Percentiles rank a stretch among this genome's conserved stretches.
Evolutionary conservation across 768 basidiomycete species (phyloP).

Genomic region (Cantharellus anzutake): DNA sequence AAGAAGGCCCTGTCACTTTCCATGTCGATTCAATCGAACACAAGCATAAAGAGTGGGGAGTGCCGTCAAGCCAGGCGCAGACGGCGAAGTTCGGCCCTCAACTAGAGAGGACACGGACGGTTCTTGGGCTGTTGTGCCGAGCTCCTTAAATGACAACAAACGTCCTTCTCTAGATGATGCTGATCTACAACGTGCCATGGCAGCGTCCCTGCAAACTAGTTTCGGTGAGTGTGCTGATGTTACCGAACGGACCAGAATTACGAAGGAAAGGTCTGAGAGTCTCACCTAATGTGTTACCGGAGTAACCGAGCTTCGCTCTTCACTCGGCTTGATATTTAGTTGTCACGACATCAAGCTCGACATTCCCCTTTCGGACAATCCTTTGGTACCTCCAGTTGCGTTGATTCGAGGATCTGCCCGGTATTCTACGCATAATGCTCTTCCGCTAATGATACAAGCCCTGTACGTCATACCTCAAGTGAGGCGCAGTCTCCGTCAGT

Average conservation of each 20-base stretch:
- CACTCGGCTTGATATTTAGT: background rate
- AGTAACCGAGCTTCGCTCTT: background rate
- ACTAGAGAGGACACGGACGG: background rate
- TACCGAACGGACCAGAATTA: background rate
- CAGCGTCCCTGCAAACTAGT: background rate
- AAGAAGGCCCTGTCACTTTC: background rate
- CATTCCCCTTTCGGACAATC: background rate
- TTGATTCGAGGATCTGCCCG: background rate
- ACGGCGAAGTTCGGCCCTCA: background rate
- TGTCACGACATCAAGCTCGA: background rate
- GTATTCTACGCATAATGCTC: background rate
- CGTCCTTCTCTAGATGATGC: background rate
- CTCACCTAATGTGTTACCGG: too few relatives aligned
- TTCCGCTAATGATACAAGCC: background rate
- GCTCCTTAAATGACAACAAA: background rate
- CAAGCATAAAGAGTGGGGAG: background rate
- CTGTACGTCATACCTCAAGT: background rate
- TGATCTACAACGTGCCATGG: background rate
- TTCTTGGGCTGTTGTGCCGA: background rate
- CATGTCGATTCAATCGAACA: background rate
- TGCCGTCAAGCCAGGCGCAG: background rate
- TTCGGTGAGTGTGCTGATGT: background rate
- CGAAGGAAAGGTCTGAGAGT: background rate
- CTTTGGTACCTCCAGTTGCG: background rate
- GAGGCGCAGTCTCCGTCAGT: background rate